Base-by-base conservation (phyloP, 345 rosid species). In the Syzygium aromaticum region DNA sequence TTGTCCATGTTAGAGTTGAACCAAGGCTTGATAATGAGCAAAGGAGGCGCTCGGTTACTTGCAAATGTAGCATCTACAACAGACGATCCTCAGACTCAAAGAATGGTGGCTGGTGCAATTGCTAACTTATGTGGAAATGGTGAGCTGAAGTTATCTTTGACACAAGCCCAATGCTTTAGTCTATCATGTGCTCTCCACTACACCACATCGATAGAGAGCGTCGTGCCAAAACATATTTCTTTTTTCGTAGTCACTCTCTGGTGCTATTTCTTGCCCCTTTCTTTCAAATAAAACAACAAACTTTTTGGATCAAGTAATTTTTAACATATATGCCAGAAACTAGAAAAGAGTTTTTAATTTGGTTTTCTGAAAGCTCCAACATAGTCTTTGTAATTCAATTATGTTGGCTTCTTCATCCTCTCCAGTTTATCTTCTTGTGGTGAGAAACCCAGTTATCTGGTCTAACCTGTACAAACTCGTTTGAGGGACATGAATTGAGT, bases 41-140 rank as follows among this genome's bases (percentile, higher is more conserved):
- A 91, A 94, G 96, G 96, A 89, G 98, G 98, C 85, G 96, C 94
- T 57, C 93, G 90, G 89, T 92, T 97, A 38, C 92, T 96, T 86
- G 97, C 97, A 63, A 93, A 93, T 87, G 93, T 92, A 86, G 97
- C 96, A 89, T 91, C 90, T 30, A 93, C 89, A 90, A 95, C 98
- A 87, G 96, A 95, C 82, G 99, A 97, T 85, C 93, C 95, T 38
- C 98, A 96, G 88, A 96, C 97, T 89, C 95, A 95, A 51, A 93
- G 98, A 91, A 97, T 97, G 99, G 98, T 96, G 87, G 98, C 98
- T 63, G 99, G 99, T 89, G 98, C 97, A 83, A 94, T 96, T 73
- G 98, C 98, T 84, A 97, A 95, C 90, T 90, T 97, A 88, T 97
- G 98, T 27, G 98, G 98, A 87, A 97, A 97, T 88, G 99, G 99